Base-by-base conservation (phyloP, 108 stramenopile genomes). In the Stephanodiscus triporus region DNA sequence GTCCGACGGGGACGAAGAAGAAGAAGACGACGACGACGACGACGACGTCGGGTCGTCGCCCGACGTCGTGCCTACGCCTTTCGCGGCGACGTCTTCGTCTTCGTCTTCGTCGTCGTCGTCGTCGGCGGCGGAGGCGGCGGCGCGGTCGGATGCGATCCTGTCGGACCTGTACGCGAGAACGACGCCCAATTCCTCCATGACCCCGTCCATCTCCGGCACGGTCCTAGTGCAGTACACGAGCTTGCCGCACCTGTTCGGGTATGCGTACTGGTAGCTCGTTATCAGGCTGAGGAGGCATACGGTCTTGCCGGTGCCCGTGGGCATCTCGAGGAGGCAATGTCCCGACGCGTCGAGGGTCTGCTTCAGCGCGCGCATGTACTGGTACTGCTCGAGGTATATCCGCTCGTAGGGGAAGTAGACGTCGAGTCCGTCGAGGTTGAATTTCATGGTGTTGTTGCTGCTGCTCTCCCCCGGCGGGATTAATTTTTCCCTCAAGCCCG, bases 221-320 rank as follows among this genome's bases (percentile, higher is more conserved):
- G 99, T 99, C 29, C 99, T 96, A 10, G 99, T 99, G 76, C 98
- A 99, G 71, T 99, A 99, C 24, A 99, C 92, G 27, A 99, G 82
- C 81, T 99, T 99, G 53, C 99, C 99, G 14, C 66, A 67, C 4
- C 82, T 84, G 23, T 83, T 85, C 17, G 91, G 92, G 73, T 97
- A 81, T 5, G 98, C 97, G 59, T 85, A 89, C 78, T 99, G 98
- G 84, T 99, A 99, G 40, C 91, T 90, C 40, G 99, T 99, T 70
- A 99, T 98, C 17, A 99, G 85, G 42, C 94, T 87, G 1, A 99
- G 82, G 9, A 99, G 84, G 77, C 97, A 98, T 24, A 92, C 95
- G 4, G 95, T 96, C 68, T 96, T 95, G 50, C 94, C 93, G 9
- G 92, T 96, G 9, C 93, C 95, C 17, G 99, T 99, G 29, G 98